Evolutionary conservation across 495 filamentous ascomycete genomes (phyloP).

Genomic region (Staphylotrichum longicolle): DNA sequence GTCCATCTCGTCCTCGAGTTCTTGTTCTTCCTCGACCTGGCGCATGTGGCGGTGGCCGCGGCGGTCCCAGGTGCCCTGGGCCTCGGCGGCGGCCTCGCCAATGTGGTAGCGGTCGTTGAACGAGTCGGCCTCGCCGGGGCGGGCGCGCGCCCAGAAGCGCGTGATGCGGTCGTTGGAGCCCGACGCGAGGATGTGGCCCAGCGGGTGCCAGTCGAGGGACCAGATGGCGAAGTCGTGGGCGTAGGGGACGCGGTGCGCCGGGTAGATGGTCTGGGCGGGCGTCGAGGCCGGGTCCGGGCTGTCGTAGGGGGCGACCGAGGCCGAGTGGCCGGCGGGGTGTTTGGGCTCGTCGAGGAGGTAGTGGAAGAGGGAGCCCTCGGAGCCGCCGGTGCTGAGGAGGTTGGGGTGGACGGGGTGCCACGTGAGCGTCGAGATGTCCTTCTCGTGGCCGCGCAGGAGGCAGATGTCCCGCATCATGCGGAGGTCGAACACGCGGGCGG

Average conservation of each 20-base stretch:
- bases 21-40: slow-evolving; percentile 89
- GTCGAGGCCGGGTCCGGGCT: slow-evolving; percentile 71
- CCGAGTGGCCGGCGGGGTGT: slow-evolving; percentile 64
- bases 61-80: slow-evolving; percentile 86
- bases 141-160: slow-evolving; percentile 86
- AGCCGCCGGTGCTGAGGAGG: slow-evolving; percentile 85
- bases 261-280: slow-evolving; percentile 81
- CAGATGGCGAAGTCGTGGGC: slow-evolving; percentile 94
- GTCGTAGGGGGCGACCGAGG: slow-evolving; percentile 77
- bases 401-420: slow-evolving; percentile 93
- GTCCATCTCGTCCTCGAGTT: slow-evolving; percentile 88
- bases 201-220: slow-evolving; percentile 95
- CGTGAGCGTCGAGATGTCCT: slow-evolving; percentile 85
- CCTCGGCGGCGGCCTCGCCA: slow-evolving; percentile 88
- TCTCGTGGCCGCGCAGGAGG: slow-evolving; percentile 87
- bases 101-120: slow-evolving; percentile 92
- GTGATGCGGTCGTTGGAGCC: slow-evolving; percentile 97
- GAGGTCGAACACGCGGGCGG: slow-evolving; percentile 86
- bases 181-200: slow-evolving; percentile 96
- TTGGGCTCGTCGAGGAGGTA: slow-evolving; percentile 93
- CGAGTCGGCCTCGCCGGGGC: slow-evolving; percentile 77
- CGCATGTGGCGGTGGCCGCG: slow-evolving; percentile 73
- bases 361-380: slow-evolving; percentile 84
- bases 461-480: slow-evolving; percentile 98
- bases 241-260: slow-evolving; percentile 77